Conservation (phyloP, 805 yeast genomes). For the Zygosaccharomyces lentus region DNA sequence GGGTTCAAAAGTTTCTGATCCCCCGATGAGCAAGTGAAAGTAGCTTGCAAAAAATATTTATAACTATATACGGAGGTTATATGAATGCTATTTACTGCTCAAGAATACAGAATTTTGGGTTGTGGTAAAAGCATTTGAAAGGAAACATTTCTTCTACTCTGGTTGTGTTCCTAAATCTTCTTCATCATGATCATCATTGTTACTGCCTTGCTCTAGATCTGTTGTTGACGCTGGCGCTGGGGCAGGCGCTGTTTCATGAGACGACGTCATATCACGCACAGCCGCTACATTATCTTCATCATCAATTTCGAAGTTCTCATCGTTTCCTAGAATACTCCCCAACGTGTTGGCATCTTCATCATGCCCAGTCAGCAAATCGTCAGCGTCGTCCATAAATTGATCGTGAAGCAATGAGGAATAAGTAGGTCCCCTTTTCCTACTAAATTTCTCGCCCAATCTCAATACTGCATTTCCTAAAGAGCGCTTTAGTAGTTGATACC, state of each 20-base stretch:
- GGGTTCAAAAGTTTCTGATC: no score
- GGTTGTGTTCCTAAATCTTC: background rate
- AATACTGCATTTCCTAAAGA: constrained; percentile 12
- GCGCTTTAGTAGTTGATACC: constrained; percentile 19
- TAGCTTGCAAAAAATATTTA: no score
- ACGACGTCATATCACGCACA: constrained; percentile 3
- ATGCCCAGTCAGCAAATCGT: constrained; percentile 35
- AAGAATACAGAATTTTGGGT: background rate
- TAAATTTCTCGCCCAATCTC: constrained; percentile 25
- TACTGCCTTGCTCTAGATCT: background rate
- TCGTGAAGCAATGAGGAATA: constrained; percentile 33
- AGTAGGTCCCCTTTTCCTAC: constrained; percentile 32
- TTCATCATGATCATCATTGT: background rate
- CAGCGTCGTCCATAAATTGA: constrained; percentile 36
- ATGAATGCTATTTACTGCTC: background rate
- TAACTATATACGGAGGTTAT: constrained; percentile 1
- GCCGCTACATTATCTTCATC: constrained; percentile 26
- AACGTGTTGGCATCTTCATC: constrained; percentile 50
- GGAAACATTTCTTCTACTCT: background rate
- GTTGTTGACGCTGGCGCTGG: background rate
- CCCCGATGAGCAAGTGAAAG: no score
- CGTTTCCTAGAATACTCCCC: constrained; percentile 39
- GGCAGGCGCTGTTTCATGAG: constrained; percentile 7
- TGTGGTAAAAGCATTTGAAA: background rate
- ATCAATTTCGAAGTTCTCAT: constrained; percentile 35